Conservation (phyloP, 2,329 filamentous ascomycete species). For the Hypomyces rosellus region DNA sequence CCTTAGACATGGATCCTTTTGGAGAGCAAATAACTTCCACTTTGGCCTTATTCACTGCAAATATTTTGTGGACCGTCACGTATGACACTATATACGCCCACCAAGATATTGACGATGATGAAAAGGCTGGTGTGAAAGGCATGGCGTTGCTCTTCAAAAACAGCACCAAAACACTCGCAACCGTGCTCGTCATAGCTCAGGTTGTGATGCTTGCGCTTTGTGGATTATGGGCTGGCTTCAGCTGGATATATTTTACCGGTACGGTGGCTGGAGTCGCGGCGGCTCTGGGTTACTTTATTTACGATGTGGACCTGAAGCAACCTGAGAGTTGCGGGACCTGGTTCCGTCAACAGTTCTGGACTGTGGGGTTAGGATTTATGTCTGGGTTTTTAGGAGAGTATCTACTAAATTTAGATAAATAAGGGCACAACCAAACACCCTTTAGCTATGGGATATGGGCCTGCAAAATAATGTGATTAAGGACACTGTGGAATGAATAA, state of each 20-base stretch:
- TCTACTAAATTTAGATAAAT: too few species aligned
- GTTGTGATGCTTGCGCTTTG: background rate
- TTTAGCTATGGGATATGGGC: too few species aligned
- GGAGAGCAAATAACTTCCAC: background rate
- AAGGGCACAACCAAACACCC: too few species aligned
- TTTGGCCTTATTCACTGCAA: background rate
- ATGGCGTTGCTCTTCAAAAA: constrained; percentile 1
- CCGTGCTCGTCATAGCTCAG: background rate
- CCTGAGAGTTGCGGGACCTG: background rate
- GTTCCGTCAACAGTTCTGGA: constrained; percentile 1
- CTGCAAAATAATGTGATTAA: too few species aligned
- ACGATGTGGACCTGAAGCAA: background rate
- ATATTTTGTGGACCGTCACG: constrained; percentile 24
- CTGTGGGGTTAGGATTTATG: background rate
- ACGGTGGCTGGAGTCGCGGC: background rate
- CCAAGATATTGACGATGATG: constrained; percentile 28
- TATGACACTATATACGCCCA: constrained; percentile 32
- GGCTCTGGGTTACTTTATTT: background rate
- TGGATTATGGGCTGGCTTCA: background rate
- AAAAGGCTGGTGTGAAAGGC: constrained; percentile 23
- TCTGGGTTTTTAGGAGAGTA: background rate
- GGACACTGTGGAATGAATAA: too few species aligned
- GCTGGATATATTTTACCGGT: background rate
- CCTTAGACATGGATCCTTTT: constrained; percentile 1
- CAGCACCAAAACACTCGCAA: background rate